Conservation (phyloP, 176 grass and related monocot genomes). For the Musa beccarii region DNA sequence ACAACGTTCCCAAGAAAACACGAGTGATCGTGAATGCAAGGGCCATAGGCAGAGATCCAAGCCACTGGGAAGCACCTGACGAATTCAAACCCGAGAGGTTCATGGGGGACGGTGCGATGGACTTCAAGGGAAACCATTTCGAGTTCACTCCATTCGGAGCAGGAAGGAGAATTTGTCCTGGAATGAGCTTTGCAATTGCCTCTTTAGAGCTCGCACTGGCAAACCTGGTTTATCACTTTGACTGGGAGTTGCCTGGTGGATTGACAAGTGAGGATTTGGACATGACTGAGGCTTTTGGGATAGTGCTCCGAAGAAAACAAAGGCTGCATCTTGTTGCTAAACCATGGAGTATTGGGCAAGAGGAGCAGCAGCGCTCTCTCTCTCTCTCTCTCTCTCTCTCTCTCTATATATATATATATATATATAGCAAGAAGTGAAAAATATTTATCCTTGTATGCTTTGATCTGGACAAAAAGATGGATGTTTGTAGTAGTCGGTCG, state of each 20-base stretch:
- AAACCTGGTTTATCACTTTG: conserved; percentile 25
- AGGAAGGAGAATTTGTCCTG: conserved; percentile 50
- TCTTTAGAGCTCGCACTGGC: conserved; percentile 29
- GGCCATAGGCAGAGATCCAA: conserved; percentile 31
- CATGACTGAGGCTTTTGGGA: conserved; percentile 11
- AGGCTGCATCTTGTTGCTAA: too few species aligned
- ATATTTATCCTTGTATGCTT: too few species aligned
- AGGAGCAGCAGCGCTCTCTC: too few species aligned
- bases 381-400: too few species aligned
- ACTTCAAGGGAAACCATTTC: conserved; percentile 35
- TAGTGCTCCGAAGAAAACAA: not conserved
- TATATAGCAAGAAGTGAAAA: too few species aligned
- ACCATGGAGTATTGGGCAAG: too few species aligned
- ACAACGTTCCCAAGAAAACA: conserved; percentile 14
- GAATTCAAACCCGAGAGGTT: conserved; percentile 46
- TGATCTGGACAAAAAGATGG: too few species aligned
- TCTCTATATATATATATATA: too few species aligned
- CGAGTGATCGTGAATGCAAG: conserved; percentile 45
- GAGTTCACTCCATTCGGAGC: conserved; percentile 44
- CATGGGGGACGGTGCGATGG: not conserved
- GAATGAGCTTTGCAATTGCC: conserved; percentile 21
- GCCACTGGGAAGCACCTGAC: conserved; percentile 32
- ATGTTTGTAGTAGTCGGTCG: too few species aligned
- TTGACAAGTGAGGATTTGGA: conserved; percentile 5
- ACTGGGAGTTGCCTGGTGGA: conserved; percentile 28